Conservation (phyloP, 2,329 filamentous ascomycete genomes). For the Fragosphaeria purpurea region DNA sequence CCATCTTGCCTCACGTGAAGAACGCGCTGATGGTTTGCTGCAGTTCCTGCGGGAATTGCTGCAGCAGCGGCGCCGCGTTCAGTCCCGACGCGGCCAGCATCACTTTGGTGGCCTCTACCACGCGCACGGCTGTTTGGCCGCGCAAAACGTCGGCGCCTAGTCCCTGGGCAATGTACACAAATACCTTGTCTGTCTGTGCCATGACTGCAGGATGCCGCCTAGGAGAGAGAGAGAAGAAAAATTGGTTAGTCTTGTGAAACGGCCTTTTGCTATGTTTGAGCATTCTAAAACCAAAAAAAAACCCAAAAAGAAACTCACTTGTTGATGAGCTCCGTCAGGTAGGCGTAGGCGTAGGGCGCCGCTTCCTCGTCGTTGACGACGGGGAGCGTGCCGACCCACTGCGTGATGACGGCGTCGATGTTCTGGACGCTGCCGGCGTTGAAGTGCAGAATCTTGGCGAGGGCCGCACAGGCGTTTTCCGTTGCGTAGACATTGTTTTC, state of each 20-base stretch:
- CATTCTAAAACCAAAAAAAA: neutral
- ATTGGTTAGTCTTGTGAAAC: neutral
- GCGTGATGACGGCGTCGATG: conserved; percentile 62
- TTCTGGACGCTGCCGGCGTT: conserved; percentile 70
- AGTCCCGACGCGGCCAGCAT: conserved; percentile 65
- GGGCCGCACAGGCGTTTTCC: conserved; percentile 91
- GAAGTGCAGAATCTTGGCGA: conserved; percentile 93
- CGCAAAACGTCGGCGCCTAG: conserved; percentile 85
- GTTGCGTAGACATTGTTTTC: conserved; percentile 96
- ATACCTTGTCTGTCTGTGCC: conserved; percentile 68
- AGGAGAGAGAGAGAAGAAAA: neutral
- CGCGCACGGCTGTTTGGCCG: conserved; percentile 67
- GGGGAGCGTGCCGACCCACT: conserved; percentile 86
- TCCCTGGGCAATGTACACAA: conserved; percentile 76
- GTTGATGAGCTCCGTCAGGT: conserved; percentile 82
- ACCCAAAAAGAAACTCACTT: conserved; percentile 55
- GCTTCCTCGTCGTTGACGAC: conserved; percentile 95
- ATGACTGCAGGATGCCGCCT: conserved; percentile 82
- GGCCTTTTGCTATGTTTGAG: neutral
- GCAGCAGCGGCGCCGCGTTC: conserved; percentile 65
- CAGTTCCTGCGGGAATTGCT: conserved; percentile 66
- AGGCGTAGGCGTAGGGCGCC: conserved; percentile 89
- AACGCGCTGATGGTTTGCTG: conserved; percentile 71
- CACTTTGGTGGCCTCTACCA: conserved; percentile 68
- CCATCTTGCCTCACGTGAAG: conserved; percentile 36